These are phyloP conservation scores for Mimosa pudica DNA, from an alignment of 306 rosid species.

Conservation along the genomic window DNA sequence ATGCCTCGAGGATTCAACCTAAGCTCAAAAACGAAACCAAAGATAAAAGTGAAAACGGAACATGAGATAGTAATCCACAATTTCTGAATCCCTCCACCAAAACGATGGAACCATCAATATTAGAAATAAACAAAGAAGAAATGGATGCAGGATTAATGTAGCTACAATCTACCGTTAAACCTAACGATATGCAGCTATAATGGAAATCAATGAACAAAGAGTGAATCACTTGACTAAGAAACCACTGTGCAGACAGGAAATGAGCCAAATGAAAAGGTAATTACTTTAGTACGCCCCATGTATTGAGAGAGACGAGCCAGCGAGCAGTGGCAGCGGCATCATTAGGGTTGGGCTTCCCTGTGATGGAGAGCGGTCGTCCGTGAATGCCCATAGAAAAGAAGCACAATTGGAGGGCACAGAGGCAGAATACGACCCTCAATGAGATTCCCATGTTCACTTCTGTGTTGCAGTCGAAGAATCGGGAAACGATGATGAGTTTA, in stretches of 20 bases:
- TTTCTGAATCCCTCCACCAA: not conserved
- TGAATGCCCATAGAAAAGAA: constrained; percentile 31
- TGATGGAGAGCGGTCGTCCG: constrained; percentile 41
- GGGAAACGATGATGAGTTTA: not conserved
- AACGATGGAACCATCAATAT: not conserved
- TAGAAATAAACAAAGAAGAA: not conserved
- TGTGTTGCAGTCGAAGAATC: constrained; percentile 4
- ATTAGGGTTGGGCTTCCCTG: constrained; percentile 66
- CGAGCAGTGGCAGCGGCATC: constrained; percentile 78
- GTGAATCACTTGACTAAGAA: not conserved
- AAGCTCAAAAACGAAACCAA: not conserved
- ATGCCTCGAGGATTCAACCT: not conserved
- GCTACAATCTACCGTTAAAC: not conserved
- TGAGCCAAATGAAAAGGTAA: no score
- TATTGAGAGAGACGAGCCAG: constrained; percentile 74
- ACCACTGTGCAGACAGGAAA: not conserved
- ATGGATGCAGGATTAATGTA: not conserved
- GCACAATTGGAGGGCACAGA: constrained; percentile 17
- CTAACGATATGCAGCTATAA: not conserved
- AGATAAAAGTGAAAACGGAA: not conserved
- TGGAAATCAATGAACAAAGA: not conserved
- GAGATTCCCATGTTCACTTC: constrained; percentile 28
- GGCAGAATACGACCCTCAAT: not conserved
- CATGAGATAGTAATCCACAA: not conserved
- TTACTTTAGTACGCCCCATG: constrained; percentile 83